These are phyloP conservation scores for Yueomyces sinensis DNA, from an alignment of 805 yeast genomes.

Conservation along the genomic window DNA sequence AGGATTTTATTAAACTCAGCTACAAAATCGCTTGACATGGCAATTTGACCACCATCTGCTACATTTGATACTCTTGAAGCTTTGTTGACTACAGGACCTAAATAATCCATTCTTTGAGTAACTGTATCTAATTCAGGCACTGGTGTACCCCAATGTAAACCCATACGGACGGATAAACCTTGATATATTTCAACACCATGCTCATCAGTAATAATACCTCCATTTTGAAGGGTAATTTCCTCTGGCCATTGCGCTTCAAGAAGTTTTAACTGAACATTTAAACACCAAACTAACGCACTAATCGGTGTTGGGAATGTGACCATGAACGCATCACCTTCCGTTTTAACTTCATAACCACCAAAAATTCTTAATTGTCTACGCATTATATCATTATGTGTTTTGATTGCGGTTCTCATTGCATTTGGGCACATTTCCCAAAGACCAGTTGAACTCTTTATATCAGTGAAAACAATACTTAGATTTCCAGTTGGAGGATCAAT, in stretches of 20 bases:
- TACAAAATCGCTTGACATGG: conserved; percentile 71
- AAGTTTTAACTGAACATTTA: conserved; percentile 76
- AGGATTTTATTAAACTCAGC: conserved; percentile 53
- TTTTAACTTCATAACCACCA: conserved; percentile 97
- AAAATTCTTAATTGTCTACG: conserved; percentile 81
- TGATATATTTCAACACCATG: conserved; percentile 50
- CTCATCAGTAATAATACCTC: conserved; percentile 62
- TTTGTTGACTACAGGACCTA: conserved; percentile 96
- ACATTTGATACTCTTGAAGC: conserved; percentile 87
- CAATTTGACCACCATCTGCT: conserved; percentile 98
- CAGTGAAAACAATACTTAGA: conserved; percentile 92
- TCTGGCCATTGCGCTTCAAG: conserved; percentile 91
- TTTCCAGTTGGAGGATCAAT: conserved; percentile 92
- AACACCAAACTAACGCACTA: conserved; percentile 87
- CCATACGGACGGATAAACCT: conserved; percentile 95
- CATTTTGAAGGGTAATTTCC: conserved; percentile 76
- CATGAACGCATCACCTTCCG: conserved; percentile 99
- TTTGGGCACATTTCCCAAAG: conserved; percentile 88
- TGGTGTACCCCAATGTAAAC: conserved; percentile 96
- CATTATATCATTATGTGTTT: conserved; percentile 88
- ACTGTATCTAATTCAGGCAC: conserved; percentile 92
- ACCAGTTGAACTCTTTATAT: conserved; percentile 85
- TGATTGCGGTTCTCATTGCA: conserved; percentile 94
- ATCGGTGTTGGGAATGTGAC: conserved; percentile 91
- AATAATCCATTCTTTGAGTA: conserved; percentile 95